A percentile compares a stretch with the other conserved stretches of the same genome.
phyloP scores from a whole-genome alignment of 2,329 filamentous ascomycete species.

The Penicillium nordicum region DNA sequence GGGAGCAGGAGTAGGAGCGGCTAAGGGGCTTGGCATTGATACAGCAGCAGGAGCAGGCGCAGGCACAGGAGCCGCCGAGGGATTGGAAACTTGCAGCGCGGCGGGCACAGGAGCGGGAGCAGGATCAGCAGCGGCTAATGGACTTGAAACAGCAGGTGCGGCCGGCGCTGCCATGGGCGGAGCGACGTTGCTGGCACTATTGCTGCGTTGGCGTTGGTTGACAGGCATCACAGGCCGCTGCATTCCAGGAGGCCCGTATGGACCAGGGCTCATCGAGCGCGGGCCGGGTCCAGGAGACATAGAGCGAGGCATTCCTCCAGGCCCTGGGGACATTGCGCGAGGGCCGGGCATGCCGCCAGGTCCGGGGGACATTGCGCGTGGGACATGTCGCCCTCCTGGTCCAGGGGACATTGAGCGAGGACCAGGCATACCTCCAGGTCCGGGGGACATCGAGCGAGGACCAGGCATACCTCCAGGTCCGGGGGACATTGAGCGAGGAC shows the following conservation, averaged over 20 bases:
- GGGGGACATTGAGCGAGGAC: conserved; percentile 30
- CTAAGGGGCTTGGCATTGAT: conserved; percentile 29
- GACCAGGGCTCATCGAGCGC: conserved; percentile 40
- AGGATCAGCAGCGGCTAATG: conserved; percentile 23
- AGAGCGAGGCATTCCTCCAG: conserved; percentile 14
- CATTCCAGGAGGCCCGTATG: conserved; percentile 42
- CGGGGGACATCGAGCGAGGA: conserved; percentile 34
- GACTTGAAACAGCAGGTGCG: conserved; percentile 26
- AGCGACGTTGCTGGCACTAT: conserved; percentile 40
- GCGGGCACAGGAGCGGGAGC: conserved; percentile 5
- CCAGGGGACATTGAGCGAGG: conserved; percentile 36
- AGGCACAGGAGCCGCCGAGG: not conserved
- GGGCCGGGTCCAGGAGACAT: conserved; percentile 39
- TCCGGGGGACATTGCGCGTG: conserved; percentile 31
- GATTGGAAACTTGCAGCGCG: conserved; percentile 11
- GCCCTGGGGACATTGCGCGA: conserved; percentile 33
- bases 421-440: conserved; percentile 32
- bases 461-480: conserved; percentile 33
- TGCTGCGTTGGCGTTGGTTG: conserved; percentile 42
- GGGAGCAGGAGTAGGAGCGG: conserved; percentile 28
- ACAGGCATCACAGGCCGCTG: conserved; percentile 41
- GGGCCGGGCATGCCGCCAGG: conserved; percentile 24
- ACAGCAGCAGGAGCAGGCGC: conserved; percentile 13
- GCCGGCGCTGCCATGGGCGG: conserved; percentile 18
- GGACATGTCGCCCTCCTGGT: conserved; percentile 26